Evolutionary conservation across 352 stramenopile genomes (phyloP).

Genomic region (Sclerospora graminicola): DNA sequence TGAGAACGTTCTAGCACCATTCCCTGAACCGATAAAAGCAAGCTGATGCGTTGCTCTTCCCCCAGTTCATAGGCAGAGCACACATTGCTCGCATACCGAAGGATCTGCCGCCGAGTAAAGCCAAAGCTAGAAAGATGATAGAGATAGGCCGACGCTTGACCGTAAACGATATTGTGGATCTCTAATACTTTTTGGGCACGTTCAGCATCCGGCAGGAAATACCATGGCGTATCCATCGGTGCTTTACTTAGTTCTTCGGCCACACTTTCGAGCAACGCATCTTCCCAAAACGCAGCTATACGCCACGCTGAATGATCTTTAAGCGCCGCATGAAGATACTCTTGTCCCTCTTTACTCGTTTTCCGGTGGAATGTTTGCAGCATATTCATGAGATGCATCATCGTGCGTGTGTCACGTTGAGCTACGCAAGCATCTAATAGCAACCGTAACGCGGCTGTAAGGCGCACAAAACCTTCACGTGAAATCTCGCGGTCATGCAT

Average conservation of each 20-base stretch:
- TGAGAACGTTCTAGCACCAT: constrained; percentile 19
- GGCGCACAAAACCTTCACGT: constrained; percentile 37
- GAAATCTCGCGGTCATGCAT: constrained; percentile 46
- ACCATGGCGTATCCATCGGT: constrained; percentile 52
- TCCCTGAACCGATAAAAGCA: constrained; percentile 46
- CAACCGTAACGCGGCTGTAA: constrained; percentile 41
- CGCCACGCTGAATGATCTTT: constrained; percentile 56
- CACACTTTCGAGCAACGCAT: constrained; percentile 62
- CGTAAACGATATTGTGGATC: constrained; percentile 72
- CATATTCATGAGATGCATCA: constrained; percentile 79
- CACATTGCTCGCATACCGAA: constrained; percentile 64
- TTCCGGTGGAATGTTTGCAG: constrained; percentile 68
- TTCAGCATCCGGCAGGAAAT: constrained; percentile 42
- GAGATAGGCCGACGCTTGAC: constrained; percentile 59
- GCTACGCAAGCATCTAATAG: constrained; percentile 56
- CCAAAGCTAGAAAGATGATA: constrained; percentile 71
- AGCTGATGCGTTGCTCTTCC: constrained; percentile 66
- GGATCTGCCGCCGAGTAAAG: constrained; percentile 50
- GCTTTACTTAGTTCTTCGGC: constrained; percentile 72
- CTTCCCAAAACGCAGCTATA: constrained; percentile 56
- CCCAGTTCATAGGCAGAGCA: constrained; percentile 72
- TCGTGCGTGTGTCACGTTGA: constrained; percentile 49
- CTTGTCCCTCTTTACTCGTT: constrained; percentile 34
- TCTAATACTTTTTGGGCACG: constrained; percentile 61
- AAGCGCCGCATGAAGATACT: constrained; percentile 48